These are phyloP conservation scores for Moesziomyces globuligerus DNA, from an alignment of 1,284 basidiomycete species.

Conservation along the genomic window DNA sequence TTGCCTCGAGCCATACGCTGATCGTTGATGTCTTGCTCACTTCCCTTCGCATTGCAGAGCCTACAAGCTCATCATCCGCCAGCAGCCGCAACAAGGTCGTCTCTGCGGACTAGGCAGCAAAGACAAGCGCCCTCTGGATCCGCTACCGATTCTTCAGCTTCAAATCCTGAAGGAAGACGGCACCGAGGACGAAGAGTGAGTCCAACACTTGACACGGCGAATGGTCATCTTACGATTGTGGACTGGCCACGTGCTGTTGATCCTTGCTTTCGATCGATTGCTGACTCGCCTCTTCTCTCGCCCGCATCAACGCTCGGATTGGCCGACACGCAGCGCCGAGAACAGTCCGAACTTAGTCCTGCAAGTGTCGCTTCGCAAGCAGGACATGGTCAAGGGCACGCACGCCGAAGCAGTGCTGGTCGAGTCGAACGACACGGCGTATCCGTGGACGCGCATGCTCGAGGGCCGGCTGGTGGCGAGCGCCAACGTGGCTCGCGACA, in stretches of 20 bases:
- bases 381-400: conserved; percentile 13
- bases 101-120: conserved; percentile 52
- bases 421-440: conserved; percentile 27
- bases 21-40: not conserved
- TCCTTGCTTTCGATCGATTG: not conserved
- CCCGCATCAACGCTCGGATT: not conserved
- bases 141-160: conserved; percentile 53
- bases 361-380: conserved; percentile 33
- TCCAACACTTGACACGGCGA: too few relatives aligned
- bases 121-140: conserved; percentile 52
- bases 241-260: too few relatives aligned
- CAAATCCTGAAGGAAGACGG: conserved; percentile 33
- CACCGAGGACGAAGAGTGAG: conserved; percentile 46
- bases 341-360: conserved; percentile 47
- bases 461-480: conserved; percentile 45
- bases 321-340: conserved; percentile 21
- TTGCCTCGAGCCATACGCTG: not conserved
- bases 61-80: conserved; percentile 42
- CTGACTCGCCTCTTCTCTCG: too few relatives aligned
- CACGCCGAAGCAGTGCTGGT: conserved; percentile 26
- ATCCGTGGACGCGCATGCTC: conserved; percentile 40
- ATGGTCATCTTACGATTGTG: too few relatives aligned
- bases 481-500: conserved; percentile 44
- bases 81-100: conserved; percentile 50
- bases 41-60: conserved; percentile 11